Conservation (phyloP, 441 rosid genomes). For the Erysimum pusillum region DNA sequence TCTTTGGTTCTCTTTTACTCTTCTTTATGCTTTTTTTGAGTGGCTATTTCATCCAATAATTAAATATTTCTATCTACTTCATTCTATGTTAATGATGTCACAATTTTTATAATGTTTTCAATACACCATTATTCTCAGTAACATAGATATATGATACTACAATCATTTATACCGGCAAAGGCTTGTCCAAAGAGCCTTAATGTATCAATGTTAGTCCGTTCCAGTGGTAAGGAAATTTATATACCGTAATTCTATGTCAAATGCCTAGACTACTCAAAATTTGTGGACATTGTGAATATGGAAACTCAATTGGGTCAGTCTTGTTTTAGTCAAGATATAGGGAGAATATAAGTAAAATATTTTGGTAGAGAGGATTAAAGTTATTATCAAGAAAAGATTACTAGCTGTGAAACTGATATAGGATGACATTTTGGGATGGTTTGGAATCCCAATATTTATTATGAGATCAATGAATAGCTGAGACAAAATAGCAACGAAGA, state of each 20-base stretch:
- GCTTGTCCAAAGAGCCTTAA: background rate
- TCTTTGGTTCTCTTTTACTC: constrained; percentile 74
- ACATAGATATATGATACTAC: background rate
- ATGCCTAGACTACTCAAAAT: background rate
- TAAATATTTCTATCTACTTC: background rate
- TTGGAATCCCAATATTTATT: background rate
- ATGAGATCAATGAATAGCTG: too few relatives aligned
- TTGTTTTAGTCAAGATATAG: background rate
- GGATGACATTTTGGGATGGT: background rate
- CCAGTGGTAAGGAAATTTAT: background rate
- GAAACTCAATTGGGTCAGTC: background rate
- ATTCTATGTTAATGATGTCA: constrained; percentile 3
- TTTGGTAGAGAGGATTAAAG: background rate
- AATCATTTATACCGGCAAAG: background rate
- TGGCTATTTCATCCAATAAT: constrained; percentile 77
- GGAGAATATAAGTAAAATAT: background rate
- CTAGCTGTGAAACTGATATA: background rate
- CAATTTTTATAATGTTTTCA: constrained; percentile 20
- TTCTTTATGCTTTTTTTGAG: constrained; percentile 75
- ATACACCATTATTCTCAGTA: background rate
- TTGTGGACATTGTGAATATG: background rate
- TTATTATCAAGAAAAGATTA: background rate
- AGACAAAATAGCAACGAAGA: too few relatives aligned
- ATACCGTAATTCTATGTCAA: background rate
- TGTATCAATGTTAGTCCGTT: background rate